Conservation (phyloP, 345 rosid genomes). For the Leavenworthia alabamica region DNA sequence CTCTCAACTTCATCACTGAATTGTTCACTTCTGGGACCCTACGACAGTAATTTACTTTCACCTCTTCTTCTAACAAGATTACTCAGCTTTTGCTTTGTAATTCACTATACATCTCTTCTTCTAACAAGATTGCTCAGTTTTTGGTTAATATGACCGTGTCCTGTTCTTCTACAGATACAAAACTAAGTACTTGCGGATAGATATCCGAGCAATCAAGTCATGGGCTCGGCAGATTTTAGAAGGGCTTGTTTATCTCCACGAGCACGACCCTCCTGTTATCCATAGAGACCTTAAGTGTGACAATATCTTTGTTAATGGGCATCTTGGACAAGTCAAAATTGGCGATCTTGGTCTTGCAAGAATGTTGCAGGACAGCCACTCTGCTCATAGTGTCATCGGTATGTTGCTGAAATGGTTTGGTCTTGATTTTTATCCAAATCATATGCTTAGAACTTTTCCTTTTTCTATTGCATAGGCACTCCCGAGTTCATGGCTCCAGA, state of each 20-base stretch:
- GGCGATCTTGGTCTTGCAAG: constrained; percentile 70
- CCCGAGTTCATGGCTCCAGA: constrained; percentile 95
- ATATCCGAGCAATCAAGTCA: constrained; percentile 53
- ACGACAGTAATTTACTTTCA: constrained; percentile 41
- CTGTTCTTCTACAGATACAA: constrained; percentile 38
- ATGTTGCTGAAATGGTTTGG: constrained; percentile 6
- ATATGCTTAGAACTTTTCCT: constrained; percentile 6
- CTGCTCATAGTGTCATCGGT: constrained; percentile 59
- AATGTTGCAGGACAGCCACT: constrained; percentile 41
- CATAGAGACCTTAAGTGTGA: constrained; percentile 66
- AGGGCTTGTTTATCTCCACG: constrained; percentile 56
- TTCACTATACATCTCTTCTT: neutral
- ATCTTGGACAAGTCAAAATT: constrained; percentile 64
- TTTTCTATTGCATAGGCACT: constrained; percentile 43
- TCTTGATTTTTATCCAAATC: neutral
- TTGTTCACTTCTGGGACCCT: constrained; percentile 80
- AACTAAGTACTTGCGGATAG: constrained; percentile 46
- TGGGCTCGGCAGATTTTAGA: constrained; percentile 56
- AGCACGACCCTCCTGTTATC: constrained; percentile 55
- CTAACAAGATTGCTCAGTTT: neutral
- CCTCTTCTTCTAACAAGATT: neutral
- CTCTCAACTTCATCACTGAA: constrained; percentile 82
- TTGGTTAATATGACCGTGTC: constrained; percentile 2
- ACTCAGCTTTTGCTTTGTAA: neutral
- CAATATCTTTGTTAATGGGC: constrained; percentile 61